phyloP scores from a whole-genome alignment of 2,329 filamentous ascomycete genomes.

The Fusarium tricinctum region DNA sequence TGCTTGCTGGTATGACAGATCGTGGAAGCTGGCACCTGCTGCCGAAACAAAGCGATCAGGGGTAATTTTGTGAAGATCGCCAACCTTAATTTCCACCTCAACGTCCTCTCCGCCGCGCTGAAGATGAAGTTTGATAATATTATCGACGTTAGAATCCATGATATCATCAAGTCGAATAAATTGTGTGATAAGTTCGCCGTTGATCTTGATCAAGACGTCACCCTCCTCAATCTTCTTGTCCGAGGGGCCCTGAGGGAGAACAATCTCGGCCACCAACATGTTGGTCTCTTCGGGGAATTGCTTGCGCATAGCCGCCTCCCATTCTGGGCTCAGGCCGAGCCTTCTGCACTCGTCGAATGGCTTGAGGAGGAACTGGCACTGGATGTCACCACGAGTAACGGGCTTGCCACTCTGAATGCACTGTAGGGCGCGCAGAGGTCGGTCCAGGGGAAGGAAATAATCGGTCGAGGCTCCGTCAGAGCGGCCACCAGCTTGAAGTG shows the following conservation, averaged over 20 bases:
- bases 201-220: conserved; percentile 93
- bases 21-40: conserved; percentile 93
- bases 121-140: conserved; percentile 82
- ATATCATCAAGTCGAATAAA: conserved; percentile 94
- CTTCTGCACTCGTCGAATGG: conserved; percentile 97
- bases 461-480: conserved; percentile 96
- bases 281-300: conserved; percentile 93
- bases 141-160: conserved; percentile 86
- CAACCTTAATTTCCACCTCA: conserved; percentile 86
- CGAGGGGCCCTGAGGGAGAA: conserved; percentile 90
- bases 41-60: conserved; percentile 96
- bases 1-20: conserved; percentile 98
- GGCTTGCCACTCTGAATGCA: conserved; percentile 83
- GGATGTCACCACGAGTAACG: conserved; percentile 94
- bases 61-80: conserved; percentile 93
- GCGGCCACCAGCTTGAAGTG: conserved; percentile 92
- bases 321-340: conserved; percentile 84
- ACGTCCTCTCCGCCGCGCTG: conserved; percentile 91
- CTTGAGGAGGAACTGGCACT: conserved; percentile 97
- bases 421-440: conserved; percentile 86
- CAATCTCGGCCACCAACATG: conserved; percentile 96
- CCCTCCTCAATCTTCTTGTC: conserved; percentile 91
- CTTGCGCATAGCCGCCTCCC: conserved; percentile 87
- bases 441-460: conserved; percentile 95
- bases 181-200: conserved; percentile 91